Percentiles rank a stretch among this genome's conserved stretches.
These are phyloP conservation scores for Yarrowia galli DNA, from an alignment of 1,139 yeast genomes.

Conservation along the genomic window DNA sequence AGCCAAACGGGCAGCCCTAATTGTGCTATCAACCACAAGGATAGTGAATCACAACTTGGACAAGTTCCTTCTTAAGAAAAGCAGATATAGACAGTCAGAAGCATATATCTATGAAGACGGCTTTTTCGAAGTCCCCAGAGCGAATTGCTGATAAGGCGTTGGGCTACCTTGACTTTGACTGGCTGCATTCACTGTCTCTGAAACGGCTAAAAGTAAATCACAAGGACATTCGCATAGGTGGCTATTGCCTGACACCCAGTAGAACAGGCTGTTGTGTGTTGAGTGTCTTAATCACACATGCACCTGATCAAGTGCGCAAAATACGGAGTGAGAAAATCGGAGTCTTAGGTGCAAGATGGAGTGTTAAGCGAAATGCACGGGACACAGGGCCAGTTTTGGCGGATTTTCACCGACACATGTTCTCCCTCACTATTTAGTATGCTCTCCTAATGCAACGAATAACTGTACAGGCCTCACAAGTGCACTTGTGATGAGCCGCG, in stretches of 20 bases:
- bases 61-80: background rate
- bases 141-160: background rate
- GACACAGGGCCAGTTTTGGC: background rate
- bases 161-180: background rate
- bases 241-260: background rate
- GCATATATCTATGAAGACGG: background rate
- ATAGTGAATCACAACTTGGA: background rate
- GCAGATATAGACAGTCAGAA: background rate
- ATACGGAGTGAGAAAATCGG: background rate
- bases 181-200: conserved; percentile 7
- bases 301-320: conserved; percentile 1
- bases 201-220: conserved; percentile 22
- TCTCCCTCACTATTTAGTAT: too few species aligned
- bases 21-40: background rate
- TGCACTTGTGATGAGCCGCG: conserved; percentile 1
- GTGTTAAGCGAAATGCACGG: background rate
- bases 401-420: background rate
- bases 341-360: background rate
- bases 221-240: background rate
- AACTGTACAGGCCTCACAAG: background rate
- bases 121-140: background rate
- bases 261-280: background rate
- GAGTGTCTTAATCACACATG: conserved; percentile 11
- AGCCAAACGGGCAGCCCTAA: conserved; percentile 23
- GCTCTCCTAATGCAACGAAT: background rate